Percentiles rank a stretch among this genome's conserved stretches.
phyloP scores from a whole-genome alignment of 805 yeast genomes.

The Suhomyces kilbournensis region DNA sequence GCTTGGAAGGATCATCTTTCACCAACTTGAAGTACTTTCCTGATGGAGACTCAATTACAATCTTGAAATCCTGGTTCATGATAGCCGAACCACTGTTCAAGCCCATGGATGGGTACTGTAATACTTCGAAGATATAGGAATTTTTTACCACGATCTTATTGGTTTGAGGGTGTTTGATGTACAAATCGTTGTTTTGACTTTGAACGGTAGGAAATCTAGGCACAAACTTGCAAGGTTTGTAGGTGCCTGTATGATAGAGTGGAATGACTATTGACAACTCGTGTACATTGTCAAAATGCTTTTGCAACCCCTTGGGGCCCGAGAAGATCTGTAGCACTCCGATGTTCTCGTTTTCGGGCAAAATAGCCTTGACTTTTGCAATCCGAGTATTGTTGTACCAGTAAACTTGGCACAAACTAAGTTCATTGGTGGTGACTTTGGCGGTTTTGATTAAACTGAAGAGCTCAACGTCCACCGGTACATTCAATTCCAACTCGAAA shows the following conservation, averaged over 20 bases:
- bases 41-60: slow-evolving; percentile 80
- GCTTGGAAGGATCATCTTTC: slow-evolving; percentile 45
- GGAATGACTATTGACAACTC: slow-evolving; percentile 75
- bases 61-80: slow-evolving; percentile 45
- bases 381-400: slow-evolving; percentile 62
- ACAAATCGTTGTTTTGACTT: slow-evolving; percentile 68
- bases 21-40: slow-evolving; percentile 68
- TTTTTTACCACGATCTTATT: slow-evolving; percentile 53
- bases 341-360: slow-evolving; percentile 65
- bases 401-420: slow-evolving; percentile 73
- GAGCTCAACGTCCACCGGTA: slow-evolving; percentile 70
- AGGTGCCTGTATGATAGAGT: slow-evolving; percentile 65
- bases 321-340: slow-evolving; percentile 78
- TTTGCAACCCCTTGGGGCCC: slow-evolving; percentile 60
- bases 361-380: slow-evolving; percentile 74
- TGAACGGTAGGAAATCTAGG: slow-evolving; percentile 70
- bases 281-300: slow-evolving; percentile 55
- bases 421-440: slow-evolving; percentile 43
- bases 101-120: slow-evolving; percentile 58
- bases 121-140: slow-evolving; percentile 61
- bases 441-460: slow-evolving; percentile 58
- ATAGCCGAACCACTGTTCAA: slow-evolving; percentile 35
- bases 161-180: slow-evolving; percentile 82
- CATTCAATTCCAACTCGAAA: slow-evolving; percentile 70
- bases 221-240: slow-evolving; percentile 64